Base-by-base conservation (phyloP, 2,329 filamentous ascomycete species). In the Ascochyta lentis region DNA sequence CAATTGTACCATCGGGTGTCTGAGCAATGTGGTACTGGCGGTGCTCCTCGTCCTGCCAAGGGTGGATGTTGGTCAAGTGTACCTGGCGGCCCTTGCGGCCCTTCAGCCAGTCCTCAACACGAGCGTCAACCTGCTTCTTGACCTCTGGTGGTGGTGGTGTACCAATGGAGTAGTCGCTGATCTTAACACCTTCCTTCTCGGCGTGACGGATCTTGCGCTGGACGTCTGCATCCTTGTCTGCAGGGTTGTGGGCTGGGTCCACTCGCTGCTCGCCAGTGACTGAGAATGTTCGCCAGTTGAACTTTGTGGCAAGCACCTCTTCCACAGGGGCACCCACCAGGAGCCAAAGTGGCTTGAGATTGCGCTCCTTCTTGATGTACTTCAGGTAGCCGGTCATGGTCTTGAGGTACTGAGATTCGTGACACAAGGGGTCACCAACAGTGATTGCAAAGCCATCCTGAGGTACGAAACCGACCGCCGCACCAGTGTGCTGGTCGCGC, bases 191-290 rank as follows among this genome's bases (percentile, higher is more conserved):
- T 61, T 96, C 91, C 40, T 87, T 89, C 77, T 96, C 89, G 4
- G 91, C 89, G 59, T 90, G 88, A 12, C 90, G 85, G 60, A 92
- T 84, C 79, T 96, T 96, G 71, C 89, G 86, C 33, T 87, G 84
- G 6, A 90, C 82, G 54, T 88, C 84, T 33, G 80, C 81, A 65
- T 90, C 86, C 45, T 87, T 84, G n/a, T 84, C 82, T 0, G 86
- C 85, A 29, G 83, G 81, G 73, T 89, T 89, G 72, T 90, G 86
- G 2, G 78, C 77, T 0, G 91, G 88, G 63, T 96, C 88, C 6
- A 96, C 86, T 48, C 92, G 90, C 78, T 96, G 91, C 78, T 97
- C 93, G 29, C 91, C 91, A 8, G 90, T 91, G 68, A 92, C 94
- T 34, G 90, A 94, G 60, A 97, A 84, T 6, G 90, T 95, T 53